Evolutionary conservation across 2,329 filamentous ascomycete species (phyloP), one percentile per base, ranked within the genome.

Genomic region (Lachnellula willkommii): DNA sequence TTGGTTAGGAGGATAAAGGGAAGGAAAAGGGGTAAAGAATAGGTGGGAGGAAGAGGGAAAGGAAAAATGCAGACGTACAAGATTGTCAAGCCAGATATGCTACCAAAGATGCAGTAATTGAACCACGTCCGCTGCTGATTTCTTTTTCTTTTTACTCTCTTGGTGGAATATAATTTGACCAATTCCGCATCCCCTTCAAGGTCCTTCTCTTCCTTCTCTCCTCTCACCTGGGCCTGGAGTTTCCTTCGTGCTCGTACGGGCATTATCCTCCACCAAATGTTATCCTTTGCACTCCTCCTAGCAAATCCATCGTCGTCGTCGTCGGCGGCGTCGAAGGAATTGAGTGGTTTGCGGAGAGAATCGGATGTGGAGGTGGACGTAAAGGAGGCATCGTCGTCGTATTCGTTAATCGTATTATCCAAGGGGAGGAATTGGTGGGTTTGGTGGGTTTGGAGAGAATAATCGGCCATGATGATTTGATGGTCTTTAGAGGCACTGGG

Each of bases 1-100:
- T 7, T 28, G 26, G 26, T 24, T 24, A 24, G 22, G 22, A 24
- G 22, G 22, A 24, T 3, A 2, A 3, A 24, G 22, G 22, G 22
- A 24, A 26, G 7, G 28, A 32, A 32, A 11, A 4, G 15, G 37
- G 5, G 8, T 17, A 40, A n/a, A 40, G 15, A 40, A n/a, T 40
- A 17, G 15, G 6, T 3, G n/a, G 15, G 40, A 35, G 9, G 14
- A 48, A 22, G 5, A 20, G 6, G 40, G 20, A 39, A 20, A 20
- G 26, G 5, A 17, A 24, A 42, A 6, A 20, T 12, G 20, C 1
- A 24, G 50, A 69, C 71, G 58, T 65, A 75, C 73, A 74, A 51
- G 15, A 74, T 61, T 9, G 63, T 63, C 32, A 72, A 65, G 6
- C 68, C 69, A 63, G 69, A 70, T 50, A 74, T 68, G 17, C 70